A percentile compares a stretch with the other conserved stretches of the same genome.
phyloP scores from a whole-genome alignment of 768 basidiomycete species.

The Mycena venus region DNA sequence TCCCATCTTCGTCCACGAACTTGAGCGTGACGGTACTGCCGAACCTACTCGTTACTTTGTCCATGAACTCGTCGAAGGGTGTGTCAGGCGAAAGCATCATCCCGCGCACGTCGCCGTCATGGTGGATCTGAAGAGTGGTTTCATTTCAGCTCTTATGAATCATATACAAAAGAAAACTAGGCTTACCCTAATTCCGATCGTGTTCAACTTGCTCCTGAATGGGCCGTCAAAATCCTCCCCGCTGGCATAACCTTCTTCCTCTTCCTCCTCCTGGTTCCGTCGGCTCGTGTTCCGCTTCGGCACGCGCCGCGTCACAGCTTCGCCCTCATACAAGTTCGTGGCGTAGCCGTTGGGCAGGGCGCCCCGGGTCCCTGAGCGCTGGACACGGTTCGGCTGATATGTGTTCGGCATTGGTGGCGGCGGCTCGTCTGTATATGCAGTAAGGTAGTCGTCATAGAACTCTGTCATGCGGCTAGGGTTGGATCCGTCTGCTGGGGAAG shows the following conservation, averaged over 20 bases:
- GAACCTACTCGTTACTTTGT: constrained; percentile 82
- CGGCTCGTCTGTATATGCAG: constrained; percentile 64
- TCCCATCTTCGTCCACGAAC: constrained; percentile 93
- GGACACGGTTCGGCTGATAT: constrained; percentile 59
- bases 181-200: constrained; percentile 87
- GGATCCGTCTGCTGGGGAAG: neutral
- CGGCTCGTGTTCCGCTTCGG: constrained; percentile 61
- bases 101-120: constrained; percentile 84
- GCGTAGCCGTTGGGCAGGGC: constrained; percentile 65
- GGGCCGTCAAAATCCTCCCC: constrained; percentile 78
- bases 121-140: constrained; percentile 71
- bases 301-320: constrained; percentile 61
- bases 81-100: constrained; percentile 82
- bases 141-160: neutral
- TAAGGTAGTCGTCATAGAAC: constrained; percentile 82
- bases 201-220: constrained; percentile 67
- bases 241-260: constrained; percentile 83
- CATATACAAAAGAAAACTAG: neutral
- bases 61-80: constrained; percentile 80
- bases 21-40: constrained; percentile 74
- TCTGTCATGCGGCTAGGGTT: constrained; percentile 67
- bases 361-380: constrained; percentile 62
- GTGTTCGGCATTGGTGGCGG: constrained; percentile 49
- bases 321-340: constrained; percentile 62
- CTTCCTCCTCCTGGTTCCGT: constrained; percentile 71